Percentiles rank a stretch among this genome's conserved stretches.
These are phyloP conservation scores for Tricholoma bakamatsutake DNA, from an alignment of 768 basidiomycete species.

Conservation along the genomic window DNA sequence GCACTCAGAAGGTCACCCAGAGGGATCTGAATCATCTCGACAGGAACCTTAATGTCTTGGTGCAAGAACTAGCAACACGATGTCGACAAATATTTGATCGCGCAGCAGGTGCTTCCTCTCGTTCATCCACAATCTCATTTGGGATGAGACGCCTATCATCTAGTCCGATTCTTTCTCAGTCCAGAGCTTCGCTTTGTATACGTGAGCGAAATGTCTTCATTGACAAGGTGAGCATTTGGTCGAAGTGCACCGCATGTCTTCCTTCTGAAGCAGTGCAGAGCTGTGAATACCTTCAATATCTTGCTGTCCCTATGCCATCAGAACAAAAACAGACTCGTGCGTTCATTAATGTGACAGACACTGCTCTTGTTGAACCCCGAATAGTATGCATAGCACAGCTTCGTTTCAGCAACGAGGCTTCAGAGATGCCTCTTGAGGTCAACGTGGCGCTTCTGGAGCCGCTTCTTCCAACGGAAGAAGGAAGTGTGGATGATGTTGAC, in stretches of 20 bases:
- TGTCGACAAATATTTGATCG: constrained; percentile 59
- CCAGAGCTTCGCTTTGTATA: constrained; percentile 29
- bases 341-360: constrained; percentile 21
- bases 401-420: constrained; percentile 38
- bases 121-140: constrained; percentile 45
- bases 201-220: constrained; percentile 49
- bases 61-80: constrained; percentile 52
- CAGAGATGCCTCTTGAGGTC: constrained; percentile 35
- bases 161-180: constrained; percentile 23
- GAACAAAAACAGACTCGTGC: constrained; percentile 40
- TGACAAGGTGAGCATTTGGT: constrained; percentile 41
- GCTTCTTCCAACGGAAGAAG: constrained; percentile 37
- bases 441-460: constrained; percentile 52
- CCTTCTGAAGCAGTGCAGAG: constrained; percentile 29
- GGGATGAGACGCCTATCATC: constrained; percentile 22
- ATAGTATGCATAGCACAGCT: constrained; percentile 55
- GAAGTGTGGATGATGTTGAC: constrained; percentile 35
- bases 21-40: constrained; percentile 54
- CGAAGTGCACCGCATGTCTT: constrained; percentile 13
- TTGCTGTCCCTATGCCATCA: constrained; percentile 40
- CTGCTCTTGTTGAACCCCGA: constrained; percentile 11
- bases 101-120: constrained; percentile 58
- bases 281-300: constrained; percentile 44
- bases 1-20: constrained; percentile 37
- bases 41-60: constrained; percentile 62